Base-by-base conservation (phyloP, 2,329 filamentous ascomycete genomes). In the Venturia nashicola region DNA sequence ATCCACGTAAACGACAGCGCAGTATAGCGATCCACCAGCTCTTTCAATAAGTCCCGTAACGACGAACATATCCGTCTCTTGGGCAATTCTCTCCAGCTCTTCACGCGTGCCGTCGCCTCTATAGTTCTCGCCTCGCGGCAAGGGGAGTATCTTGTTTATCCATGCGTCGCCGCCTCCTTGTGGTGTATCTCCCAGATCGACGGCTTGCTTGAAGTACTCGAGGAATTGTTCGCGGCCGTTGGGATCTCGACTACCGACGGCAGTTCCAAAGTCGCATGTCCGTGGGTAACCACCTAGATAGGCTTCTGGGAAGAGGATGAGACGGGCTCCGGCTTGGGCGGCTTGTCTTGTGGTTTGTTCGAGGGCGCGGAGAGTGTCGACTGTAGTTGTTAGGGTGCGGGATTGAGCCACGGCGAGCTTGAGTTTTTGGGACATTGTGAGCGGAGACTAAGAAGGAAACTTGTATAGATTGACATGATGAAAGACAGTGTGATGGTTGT, bases 261-360 rank as follows among this genome's bases (percentile, higher is more conserved):
- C 81, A 59, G 85, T 86, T 5, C 91, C 91, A 70, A 96, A 96
- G 61, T 79, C 79, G 67, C 86, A 87, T 20, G 88, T 91, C 12
- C 92, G 87, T 20, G 93, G 93, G 72, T 97, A 97, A 1, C 92
- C 93, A 59, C 93, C 93, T 1, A 97, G 82, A 72, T 91, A 96
- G 27, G 92, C 92, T 78, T 97, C 92, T 0, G 93, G 93, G 66
- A 97, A 92, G 62, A 97, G 84, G 36, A 97, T 80, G 61, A 97
- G 80, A 72, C 94, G 78, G 18, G 84, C 78, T 59, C 77, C 78
- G 51, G 78, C 74, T 14, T 73, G 80, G 3, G 86, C 83, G n/a
- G 91, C 91, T 43, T 80, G 76, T 32, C 76, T 76, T 42, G 88
- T 86, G 16, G 88, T 84, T 12, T 73, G 68, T 70, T 86, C 80